These are phyloP conservation scores for Trypanosoma melophagium DNA, from an alignment of 208 protist genomes.

Conservation along the genomic window DNA sequence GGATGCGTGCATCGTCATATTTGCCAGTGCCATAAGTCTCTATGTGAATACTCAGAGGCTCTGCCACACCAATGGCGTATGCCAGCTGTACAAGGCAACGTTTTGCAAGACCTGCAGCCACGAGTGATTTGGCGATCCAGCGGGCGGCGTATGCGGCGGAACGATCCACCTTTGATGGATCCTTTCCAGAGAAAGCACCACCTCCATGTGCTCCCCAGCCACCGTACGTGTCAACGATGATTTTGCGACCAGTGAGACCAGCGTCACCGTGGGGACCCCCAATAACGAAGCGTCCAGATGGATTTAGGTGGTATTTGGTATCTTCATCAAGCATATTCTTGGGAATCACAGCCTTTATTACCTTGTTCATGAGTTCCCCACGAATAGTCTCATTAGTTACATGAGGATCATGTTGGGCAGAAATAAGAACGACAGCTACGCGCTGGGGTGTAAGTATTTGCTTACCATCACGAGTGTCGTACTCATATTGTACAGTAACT, in stretches of 20 bases:
- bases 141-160: slow-evolving; percentile 98
- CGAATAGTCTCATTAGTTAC: slow-evolving; percentile 94
- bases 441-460: slow-evolving; percentile 89
- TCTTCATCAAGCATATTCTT: slow-evolving; percentile 93
- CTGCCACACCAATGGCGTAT: slow-evolving; percentile 99
- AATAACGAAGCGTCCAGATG: slow-evolving; percentile 99
- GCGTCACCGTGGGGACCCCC: slow-evolving; percentile 99
- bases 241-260: slow-evolving; percentile 99
- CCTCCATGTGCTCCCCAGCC: slow-evolving; percentile 99
- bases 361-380: slow-evolving; percentile 92
- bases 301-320: slow-evolving; percentile 98
- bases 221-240: slow-evolving; percentile 99
- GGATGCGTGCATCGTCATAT: slow-evolving; percentile 69
- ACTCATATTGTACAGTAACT: slow-evolving; percentile 99
- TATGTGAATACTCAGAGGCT: slow-evolving; percentile 98
- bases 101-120: slow-evolving; percentile 91
- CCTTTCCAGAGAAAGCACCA: slow-evolving; percentile 99
- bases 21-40: slow-evolving; percentile 98
- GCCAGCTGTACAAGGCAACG: slow-evolving; percentile 98
- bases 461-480: slow-evolving; percentile 81
- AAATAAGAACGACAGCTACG: slow-evolving; percentile 99
- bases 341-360: slow-evolving; percentile 96
- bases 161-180: slow-evolving; percentile 99
- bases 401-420: slow-evolving; percentile 97
- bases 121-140: slow-evolving; percentile 99